A percentile compares a stretch with the other conserved stretches of the same genome.
Conservation (phyloP, 768 basidiomycete species). For the Clathrus columnatus region DNA sequence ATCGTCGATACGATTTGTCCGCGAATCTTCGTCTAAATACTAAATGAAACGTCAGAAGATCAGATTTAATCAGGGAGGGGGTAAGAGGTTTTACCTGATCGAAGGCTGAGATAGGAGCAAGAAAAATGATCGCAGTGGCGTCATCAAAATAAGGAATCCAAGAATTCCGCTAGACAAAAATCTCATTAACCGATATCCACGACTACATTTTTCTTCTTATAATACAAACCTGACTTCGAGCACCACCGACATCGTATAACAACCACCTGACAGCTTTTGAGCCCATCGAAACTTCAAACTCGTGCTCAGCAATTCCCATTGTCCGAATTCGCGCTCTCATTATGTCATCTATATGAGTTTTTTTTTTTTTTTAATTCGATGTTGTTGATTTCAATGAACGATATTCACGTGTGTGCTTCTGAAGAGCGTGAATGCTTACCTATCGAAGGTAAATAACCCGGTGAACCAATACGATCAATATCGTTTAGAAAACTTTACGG, state of each 20-base stretch:
- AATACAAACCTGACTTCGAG: conserved; percentile 41
- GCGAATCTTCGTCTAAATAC: conserved; percentile 83
- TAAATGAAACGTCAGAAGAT: conserved; percentile 20
- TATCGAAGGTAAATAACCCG: conserved; percentile 65
- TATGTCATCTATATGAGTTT: conserved; percentile 57
- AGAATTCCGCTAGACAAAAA: conserved; percentile 37
- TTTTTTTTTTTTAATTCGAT: conserved; percentile 7
- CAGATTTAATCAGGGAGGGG: neutral
- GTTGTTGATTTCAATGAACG: conserved; percentile 24
- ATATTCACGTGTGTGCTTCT: neutral
- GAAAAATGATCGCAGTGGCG: conserved; percentile 73
- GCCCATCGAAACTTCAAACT: conserved; percentile 68
- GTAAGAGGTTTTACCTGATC: conserved; percentile 44
- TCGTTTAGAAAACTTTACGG: conserved; percentile 59
- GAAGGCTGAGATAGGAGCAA: conserved; percentile 71
- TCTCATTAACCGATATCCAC: neutral
- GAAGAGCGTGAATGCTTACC: conserved; percentile 32
- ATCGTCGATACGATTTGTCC: conserved; percentile 80
- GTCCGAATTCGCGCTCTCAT: conserved; percentile 86
- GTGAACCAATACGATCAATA: conserved; percentile 60
- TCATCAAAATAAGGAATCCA: conserved; percentile 76
- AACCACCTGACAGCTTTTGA: conserved; percentile 71
- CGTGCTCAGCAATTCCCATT: conserved; percentile 80
- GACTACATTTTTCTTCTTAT: too few species aligned
- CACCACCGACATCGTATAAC: conserved; percentile 65